phyloP scores from a whole-genome alignment of 202 grass and related monocot species.

The Dendrocalamus latiflorus region DNA sequence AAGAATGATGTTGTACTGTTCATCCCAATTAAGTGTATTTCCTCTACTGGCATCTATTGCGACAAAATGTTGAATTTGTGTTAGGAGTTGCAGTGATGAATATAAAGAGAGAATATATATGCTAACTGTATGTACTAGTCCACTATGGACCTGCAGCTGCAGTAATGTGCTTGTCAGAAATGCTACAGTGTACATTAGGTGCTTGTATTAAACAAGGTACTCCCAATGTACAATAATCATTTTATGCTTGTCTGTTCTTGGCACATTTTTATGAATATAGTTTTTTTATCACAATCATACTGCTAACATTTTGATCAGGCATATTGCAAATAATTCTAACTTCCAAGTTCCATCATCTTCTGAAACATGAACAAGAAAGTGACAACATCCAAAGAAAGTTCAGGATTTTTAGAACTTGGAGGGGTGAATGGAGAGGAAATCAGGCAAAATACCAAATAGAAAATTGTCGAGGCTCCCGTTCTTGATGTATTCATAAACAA shows the following conservation, averaged over 20 bases:
- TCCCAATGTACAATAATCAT: background rate
- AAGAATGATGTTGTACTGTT: too few relatives aligned
- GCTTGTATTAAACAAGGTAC: too few relatives aligned
- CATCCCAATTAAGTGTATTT: too few relatives aligned
- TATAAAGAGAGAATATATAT: too few relatives aligned
- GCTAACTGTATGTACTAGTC: too few relatives aligned
- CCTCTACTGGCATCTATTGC: too few relatives aligned
- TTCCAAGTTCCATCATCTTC: background rate
- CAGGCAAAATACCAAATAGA: constrained; percentile 39
- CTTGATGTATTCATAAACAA: constrained; percentile 47
- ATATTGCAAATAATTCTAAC: background rate
- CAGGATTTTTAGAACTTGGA: background rate
- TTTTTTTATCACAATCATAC: too few relatives aligned
- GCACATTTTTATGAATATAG: background rate
- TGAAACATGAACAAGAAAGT: background rate
- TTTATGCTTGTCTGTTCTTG: background rate
- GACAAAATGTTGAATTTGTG: too few relatives aligned
- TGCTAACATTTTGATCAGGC: background rate
- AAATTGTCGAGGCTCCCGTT: constrained; percentile 47
- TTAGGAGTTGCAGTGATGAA: too few relatives aligned
- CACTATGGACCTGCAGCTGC: too few relatives aligned
- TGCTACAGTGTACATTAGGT: too few relatives aligned
- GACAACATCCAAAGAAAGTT: background rate
- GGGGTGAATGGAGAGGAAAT: background rate
- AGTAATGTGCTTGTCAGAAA: too few relatives aligned